Conservation (phyloP, 192 early-diverging fungal species). For the Backusella westeae region DNA sequence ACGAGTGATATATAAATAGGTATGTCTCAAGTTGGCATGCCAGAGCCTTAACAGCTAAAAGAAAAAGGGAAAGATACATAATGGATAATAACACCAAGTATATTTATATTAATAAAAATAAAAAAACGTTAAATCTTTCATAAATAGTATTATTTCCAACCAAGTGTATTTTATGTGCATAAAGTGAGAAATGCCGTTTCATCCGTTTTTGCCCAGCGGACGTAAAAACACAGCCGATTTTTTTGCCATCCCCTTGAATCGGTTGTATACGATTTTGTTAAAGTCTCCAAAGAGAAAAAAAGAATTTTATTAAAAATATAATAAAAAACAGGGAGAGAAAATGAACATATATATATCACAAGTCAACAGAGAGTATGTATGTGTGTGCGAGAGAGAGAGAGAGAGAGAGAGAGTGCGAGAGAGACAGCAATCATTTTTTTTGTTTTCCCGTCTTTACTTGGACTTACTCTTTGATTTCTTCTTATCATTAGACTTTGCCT, state of each 20-base stretch:
- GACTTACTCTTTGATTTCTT: conserved; percentile 1
- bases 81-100: neutral
- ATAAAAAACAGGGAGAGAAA: neutral
- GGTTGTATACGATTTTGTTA: neutral
- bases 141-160: conserved; percentile 1
- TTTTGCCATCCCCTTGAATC: neutral
- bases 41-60: neutral
- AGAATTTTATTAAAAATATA: conserved; percentile 3
- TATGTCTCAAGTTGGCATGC: neutral
- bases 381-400: no score
- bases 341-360: no score
- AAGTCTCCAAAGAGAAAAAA: neutral
- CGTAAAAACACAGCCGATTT: neutral
- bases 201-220: neutral
- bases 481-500: neutral
- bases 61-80: neutral
- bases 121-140: neutral
- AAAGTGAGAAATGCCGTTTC: conserved; percentile 2
- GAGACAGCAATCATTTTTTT: neutral
- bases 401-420: neutral
- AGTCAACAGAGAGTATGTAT: neutral
- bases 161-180: neutral
- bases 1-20: neutral
- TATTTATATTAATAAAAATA: neutral
- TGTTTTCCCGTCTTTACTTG: neutral